Base-by-base conservation (phyloP, 2,329 filamentous ascomycete species). In the Akanthomyces lecanii region DNA sequence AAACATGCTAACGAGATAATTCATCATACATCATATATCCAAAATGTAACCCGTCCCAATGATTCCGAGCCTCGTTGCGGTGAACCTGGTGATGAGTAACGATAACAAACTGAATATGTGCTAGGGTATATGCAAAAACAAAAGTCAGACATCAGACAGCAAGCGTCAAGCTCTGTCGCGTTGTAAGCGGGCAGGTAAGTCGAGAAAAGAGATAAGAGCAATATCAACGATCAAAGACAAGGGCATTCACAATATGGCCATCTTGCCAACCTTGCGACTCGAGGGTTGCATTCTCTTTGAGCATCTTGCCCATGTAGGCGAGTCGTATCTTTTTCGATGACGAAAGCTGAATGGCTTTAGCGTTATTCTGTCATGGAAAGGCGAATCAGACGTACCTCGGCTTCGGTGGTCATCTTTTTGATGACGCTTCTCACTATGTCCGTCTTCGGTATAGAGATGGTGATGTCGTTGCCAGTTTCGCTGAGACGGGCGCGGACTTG, bases 291-390 rank as follows among this genome's bases (percentile, higher is more conserved):
- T 82, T 81, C 66, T 94, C 90, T 67, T 87, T 86, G 52, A 97
- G 82, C 57, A 93, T 85, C 72, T 87, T 91, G 67, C 93, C 93
- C 75, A 95, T 82, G 73, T 96, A 96, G 23, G 86, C 88, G 64
- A 97, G 83, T 61, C 86, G 85, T 57, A 97, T 79, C 54, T 81
- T 83, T 65, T 85, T 85, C 51, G 78, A 78, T 8, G 79, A 72
- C 2, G 82, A 74, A 38, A 93, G 77, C 89, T 89, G 68, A 18
- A 33, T 21, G 21, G 4, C 5, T 12, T 51, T 60, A 52, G 48
- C 23, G 30, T 23, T 11, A 12, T 16, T 45, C 45, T 40, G 23
- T 14, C 1, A 18, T 5, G 7, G 6, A 21, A 21, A 30, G 28
- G 28, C 4, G 18, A 36, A 54, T 61, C 63, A 23, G 5, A 78